These are phyloP conservation scores for Sextonia rubra DNA, from an alignment of 164 flowering plant species.

Conservation along the genomic window DNA sequence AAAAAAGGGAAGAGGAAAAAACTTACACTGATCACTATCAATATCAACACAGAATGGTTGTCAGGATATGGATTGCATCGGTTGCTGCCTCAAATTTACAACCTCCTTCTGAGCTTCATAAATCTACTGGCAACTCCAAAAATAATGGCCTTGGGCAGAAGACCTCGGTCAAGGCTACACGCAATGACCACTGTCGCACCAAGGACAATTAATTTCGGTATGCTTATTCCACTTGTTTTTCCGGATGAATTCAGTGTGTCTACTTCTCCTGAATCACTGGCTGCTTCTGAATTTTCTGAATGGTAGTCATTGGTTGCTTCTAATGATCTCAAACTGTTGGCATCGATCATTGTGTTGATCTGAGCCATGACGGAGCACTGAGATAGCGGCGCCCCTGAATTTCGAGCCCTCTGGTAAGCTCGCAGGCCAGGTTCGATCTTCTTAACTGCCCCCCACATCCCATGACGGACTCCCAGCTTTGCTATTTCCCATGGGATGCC, in stretches of 20 bases:
- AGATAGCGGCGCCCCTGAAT: slow-evolving; percentile 38
- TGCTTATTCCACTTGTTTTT: slow-evolving; percentile 37
- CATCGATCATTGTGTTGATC: slow-evolving; percentile 52
- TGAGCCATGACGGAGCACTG: slow-evolving; percentile 48
- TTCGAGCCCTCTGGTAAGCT: slow-evolving; percentile 51
- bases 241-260: slow-evolving; percentile 22
- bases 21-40: neutral
- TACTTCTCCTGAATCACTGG: slow-evolving; percentile 21
- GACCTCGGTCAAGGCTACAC: slow-evolving; percentile 72
- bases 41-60: neutral
- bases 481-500: slow-evolving; percentile 83
- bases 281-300: slow-evolving; percentile 18
- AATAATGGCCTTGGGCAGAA: slow-evolving; percentile 76
- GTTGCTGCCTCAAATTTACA: slow-evolving; percentile 17
- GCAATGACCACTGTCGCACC: slow-evolving; percentile 75
- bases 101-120: slow-evolving; percentile 52
- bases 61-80: too few relatives aligned
- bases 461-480: slow-evolving; percentile 65
- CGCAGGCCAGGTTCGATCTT: slow-evolving; percentile 62
- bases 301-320: too few relatives aligned
- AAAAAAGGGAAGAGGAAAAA: neutral
- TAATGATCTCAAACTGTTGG: slow-evolving; percentile 35
- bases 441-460: slow-evolving; percentile 81
- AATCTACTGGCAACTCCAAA: slow-evolving; percentile 79
- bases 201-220: slow-evolving; percentile 54